These are phyloP conservation scores for Myochromella boudieri DNA, from an alignment of 768 basidiomycete species.

Conservation along the genomic window DNA sequence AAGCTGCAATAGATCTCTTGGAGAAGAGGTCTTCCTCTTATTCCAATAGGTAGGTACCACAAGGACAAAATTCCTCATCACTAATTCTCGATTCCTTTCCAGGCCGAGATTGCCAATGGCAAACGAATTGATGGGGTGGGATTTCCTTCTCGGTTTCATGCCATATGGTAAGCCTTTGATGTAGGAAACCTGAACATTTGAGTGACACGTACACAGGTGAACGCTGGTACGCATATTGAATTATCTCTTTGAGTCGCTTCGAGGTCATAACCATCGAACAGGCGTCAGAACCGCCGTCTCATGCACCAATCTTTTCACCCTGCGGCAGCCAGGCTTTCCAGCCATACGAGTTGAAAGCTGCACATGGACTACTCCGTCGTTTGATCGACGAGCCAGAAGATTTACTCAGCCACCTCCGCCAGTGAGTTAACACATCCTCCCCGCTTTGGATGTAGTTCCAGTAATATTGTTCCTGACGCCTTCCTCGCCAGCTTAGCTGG, in stretches of 20 bases:
- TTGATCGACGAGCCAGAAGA: conserved; percentile 20
- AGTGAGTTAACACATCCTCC: too few species aligned
- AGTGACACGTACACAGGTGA: too few species aligned
- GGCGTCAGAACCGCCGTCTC: conserved; percentile 24
- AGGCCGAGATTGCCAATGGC: conserved; percentile 30
- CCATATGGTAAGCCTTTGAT: too few species aligned
- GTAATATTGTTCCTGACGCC: too few species aligned
- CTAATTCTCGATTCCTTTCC: background rate
- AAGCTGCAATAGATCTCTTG: conserved; percentile 24
- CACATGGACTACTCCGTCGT: conserved; percentile 21
- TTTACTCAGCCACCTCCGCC: conserved; percentile 9
- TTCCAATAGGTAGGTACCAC: conserved; percentile 17
- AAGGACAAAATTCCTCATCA: conserved; percentile 7
- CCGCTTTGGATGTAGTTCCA: too few species aligned
- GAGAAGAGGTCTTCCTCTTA: conserved; percentile 21
- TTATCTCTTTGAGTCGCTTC: too few species aligned
- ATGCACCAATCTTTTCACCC: conserved; percentile 24
- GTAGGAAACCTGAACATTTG: too few species aligned
- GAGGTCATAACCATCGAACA: too few species aligned
- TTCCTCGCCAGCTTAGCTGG: conserved; percentile 38
- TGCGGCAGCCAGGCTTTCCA: conserved; percentile 11
- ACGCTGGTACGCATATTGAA: too few species aligned
- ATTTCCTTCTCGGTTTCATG: conserved; percentile 10
- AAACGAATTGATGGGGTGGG: conserved; percentile 24
- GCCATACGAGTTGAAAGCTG: conserved; percentile 20